Evolutionary conservation across 495 filamentous ascomycete genomes (phyloP), one percentile per base, ranked within the genome.

Genomic region (Aspergillus sclerotiicarbonarius): DNA sequence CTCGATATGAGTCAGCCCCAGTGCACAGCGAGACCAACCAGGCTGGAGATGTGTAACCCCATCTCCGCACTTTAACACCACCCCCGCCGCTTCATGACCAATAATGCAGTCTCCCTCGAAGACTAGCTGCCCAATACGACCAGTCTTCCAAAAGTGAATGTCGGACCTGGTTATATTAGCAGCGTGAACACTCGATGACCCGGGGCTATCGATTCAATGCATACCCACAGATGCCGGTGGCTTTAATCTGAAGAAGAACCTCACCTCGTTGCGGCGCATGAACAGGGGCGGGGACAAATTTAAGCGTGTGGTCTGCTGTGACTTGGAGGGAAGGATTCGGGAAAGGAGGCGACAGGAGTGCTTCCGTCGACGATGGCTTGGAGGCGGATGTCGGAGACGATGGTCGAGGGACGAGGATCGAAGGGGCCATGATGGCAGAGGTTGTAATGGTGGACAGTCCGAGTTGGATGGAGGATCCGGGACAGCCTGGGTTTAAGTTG

Each of bases 91-190:
- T 72, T 92, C 89, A 64, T 92, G 89, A n/a, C 89, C 89, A 18
- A 91, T 83, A n/a, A 83, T 86, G 25, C 90, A 74, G 16, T 89
- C 88, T 39, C 80, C 79, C 47, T 81, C 82, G 56, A 87, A 83
- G 35, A 87, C 80, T 54, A 91, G 80, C 55, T 87, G 83, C 18
- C 89, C 89, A 61, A 90, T 91, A 62, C 87, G 85, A 57, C 87
- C 89, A 52, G 89, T 84, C 59, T 88, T 88, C 78, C 88, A 91
- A 71, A 91, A 92, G 59, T 87, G 86, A 31, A 91, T 77, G 68
- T 92, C 89, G 0, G 87, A 90, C 32, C 87, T 61, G 21, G 8
- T 32, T 53, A 16, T 9, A 25, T 15, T 16, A 18, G 30, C 30
- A 51, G 35, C 15, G 46, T 29, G 9, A 49, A n/a, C 9, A 3